Evolutionary conservation across 2,329 filamentous ascomycete genomes (phyloP).

Genomic region (Aureobasidium namibiae): DNA sequence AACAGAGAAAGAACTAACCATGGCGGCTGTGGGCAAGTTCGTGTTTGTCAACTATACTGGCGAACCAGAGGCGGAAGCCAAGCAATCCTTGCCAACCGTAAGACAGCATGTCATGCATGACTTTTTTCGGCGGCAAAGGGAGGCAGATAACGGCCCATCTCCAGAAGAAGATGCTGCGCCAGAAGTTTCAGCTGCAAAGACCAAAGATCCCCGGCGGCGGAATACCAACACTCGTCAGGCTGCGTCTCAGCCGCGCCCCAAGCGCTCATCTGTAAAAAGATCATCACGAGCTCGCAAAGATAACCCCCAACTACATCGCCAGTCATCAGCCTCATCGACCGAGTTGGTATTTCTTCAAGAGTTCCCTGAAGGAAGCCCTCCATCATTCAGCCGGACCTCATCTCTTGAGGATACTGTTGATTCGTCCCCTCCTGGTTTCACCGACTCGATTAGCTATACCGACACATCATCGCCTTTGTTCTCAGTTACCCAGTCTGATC

Average conservation of each 20-base stretch:
- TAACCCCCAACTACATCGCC: background rate
- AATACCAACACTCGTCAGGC: constrained; percentile 10
- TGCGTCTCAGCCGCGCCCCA: constrained; percentile 11
- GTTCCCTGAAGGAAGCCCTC: background rate
- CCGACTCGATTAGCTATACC: background rate
- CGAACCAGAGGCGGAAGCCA: constrained; percentile 9
- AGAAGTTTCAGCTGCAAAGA: constrained; percentile 4
- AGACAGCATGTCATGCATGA: constrained; percentile 13
- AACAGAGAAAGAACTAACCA: constrained; percentile 6
- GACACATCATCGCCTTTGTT: constrained; percentile 4
- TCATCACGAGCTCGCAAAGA: constrained; percentile 2
- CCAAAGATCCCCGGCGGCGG: background rate
- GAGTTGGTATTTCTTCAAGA: constrained; percentile 8
- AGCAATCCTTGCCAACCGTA: constrained; percentile 11
- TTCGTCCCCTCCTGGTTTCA: background rate
- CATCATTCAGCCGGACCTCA: background rate
- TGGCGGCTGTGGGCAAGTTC: constrained; percentile 10
- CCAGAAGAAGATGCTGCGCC: background rate
- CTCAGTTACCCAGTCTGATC: background rate
- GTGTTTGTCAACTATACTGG: constrained; percentile 12
- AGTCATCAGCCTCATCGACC: constrained; percentile 5
- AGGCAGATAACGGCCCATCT: constrained; percentile 8
- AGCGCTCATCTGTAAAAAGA: constrained; percentile 1
- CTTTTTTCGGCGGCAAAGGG: constrained; percentile 10
- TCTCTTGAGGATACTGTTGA: background rate